A percentile compares a stretch with the other conserved stretches of the same genome.
Evolutionary conservation across 371 early-diverging fungal species (phyloP).

Genomic region (Rhizopus arrhizus): DNA sequence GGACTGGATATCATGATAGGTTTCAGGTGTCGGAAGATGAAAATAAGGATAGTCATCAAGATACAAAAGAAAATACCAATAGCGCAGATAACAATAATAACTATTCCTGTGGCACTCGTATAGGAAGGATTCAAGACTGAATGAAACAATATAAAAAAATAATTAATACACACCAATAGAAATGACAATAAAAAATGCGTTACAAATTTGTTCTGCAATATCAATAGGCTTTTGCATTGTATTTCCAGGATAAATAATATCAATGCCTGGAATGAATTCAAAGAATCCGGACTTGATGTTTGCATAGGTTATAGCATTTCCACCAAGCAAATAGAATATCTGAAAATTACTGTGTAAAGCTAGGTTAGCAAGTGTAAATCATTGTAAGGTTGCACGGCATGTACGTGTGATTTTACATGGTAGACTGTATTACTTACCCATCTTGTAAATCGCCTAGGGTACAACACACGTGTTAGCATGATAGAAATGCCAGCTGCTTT

Average conservation of each 20-base stretch:
- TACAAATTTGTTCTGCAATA: constrained; percentile 15
- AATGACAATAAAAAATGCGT: not conserved
- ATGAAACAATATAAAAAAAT: not conserved
- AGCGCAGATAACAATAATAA: constrained; percentile 19
- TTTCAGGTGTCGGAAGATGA: constrained; percentile 29
- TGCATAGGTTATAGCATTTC: constrained; percentile 17
- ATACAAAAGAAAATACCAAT: constrained; percentile 28
- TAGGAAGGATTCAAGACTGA: constrained; percentile 35
- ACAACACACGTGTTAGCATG: not conserved
- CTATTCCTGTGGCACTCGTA: constrained; percentile 17
- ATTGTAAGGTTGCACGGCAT: not conserved
- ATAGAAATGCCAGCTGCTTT: not conserved
- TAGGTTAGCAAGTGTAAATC: not conserved
- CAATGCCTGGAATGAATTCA: constrained; percentile 15
- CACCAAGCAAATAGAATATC: constrained; percentile 17
- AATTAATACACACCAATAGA: not conserved
- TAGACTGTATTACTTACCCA: constrained; percentile 11
- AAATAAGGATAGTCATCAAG: constrained; percentile 30
- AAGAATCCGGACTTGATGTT: constrained; percentile 31
- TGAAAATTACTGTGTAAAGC: constrained; percentile 19
- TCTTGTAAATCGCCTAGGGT: constrained; percentile 22
- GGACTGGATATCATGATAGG: constrained; percentile 46
- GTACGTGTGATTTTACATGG: not conserved
- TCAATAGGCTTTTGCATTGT: constrained; percentile 27
- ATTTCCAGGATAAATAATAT: constrained; percentile 36